These are phyloP conservation scores for Skeletonema potamos DNA, from an alignment of 108 stramenopile genomes.

Conservation along the genomic window DNA sequence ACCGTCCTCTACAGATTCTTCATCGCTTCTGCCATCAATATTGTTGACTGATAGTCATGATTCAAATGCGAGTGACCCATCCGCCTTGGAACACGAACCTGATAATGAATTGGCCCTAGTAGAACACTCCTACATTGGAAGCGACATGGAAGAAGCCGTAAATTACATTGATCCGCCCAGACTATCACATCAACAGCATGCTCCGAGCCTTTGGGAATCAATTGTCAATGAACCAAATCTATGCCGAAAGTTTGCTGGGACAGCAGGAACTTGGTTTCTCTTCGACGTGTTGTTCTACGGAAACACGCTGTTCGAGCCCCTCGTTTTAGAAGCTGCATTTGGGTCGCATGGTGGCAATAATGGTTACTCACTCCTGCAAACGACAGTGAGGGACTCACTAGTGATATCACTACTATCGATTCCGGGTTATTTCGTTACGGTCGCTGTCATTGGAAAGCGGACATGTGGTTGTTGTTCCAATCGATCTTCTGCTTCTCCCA, in stretches of 20 bases:
- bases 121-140: slow-evolving; percentile 28
- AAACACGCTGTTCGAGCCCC: slow-evolving; percentile 60
- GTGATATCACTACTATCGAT: slow-evolving; percentile 62
- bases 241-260: slow-evolving; percentile 51
- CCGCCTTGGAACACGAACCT: not conserved
- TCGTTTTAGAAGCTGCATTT: slow-evolving; percentile 61
- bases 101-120: slow-evolving; percentile 35
- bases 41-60: not conserved
- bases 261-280: slow-evolving; percentile 73
- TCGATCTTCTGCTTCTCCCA: slow-evolving; percentile 8
- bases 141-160: slow-evolving; percentile 4
- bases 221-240: slow-evolving; percentile 46
- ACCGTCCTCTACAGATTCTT: not conserved
- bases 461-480: slow-evolving; percentile 25
- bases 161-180: slow-evolving; percentile 4
- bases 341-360: slow-evolving; percentile 27
- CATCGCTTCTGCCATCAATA: not conserved
- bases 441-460: slow-evolving; percentile 60
- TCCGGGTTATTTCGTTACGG: slow-evolving; percentile 80
- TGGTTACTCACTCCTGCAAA: slow-evolving; percentile 31
- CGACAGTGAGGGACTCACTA: slow-evolving; percentile 33
- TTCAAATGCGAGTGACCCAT: no score
- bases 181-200: not conserved
- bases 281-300: slow-evolving; percentile 71
- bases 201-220: slow-evolving; percentile 42